Base-by-base conservation (phyloP, 2,329 filamentous ascomycete species). In the Fusarium sp. region DNA sequence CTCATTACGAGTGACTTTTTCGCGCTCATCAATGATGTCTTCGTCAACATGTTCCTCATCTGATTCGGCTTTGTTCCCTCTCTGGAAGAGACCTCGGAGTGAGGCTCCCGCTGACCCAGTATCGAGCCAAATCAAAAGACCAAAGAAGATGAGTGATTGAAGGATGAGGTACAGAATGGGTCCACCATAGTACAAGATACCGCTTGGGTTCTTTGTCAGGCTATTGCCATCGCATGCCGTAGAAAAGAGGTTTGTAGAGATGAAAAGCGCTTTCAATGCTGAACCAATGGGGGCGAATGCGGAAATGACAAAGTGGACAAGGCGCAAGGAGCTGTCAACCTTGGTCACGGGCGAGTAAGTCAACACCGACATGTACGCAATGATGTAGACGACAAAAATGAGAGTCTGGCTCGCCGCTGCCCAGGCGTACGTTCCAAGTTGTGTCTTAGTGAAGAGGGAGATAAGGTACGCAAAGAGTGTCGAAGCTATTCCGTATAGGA, bases 391-490 rank as follows among this genome's bases (percentile, higher is more conserved):
- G 25, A 95, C 82, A 78, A 95, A 93, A 73, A 92, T 83, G 16
- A 93, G 84, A 12, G 92, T 92, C 81, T 97, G 94, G 21, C 90
- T 88, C 23, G 92, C 93, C 2, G 94, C 93, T 4, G 93, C 90
- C 79, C 96, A 93, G 1, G 94, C 95, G 80, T 96, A 98, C 0
- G 95, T 91, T 9, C 93, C 92, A 10, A 97, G 87, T 81, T 97
- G 94, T 37, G 92, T 95, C 56, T 88, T 89, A 38, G 92, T 90
- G 77, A 95, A 93, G 1, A 97, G 88, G 0, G 95, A 97, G 46
- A 97, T 87, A 42, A 96, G 85, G 81, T 98, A 98, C 5, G 92
- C 89, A 58, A 95, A 85, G 6, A 97, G 84, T 6, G 89, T 94
- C 0, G 94, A 92, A 0, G 93, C 90, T 10, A 97, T 82, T 2